phyloP scores from a whole-genome alignment of 1,284 basidiomycete species.

The Austropuccinia psidii region DNA sequence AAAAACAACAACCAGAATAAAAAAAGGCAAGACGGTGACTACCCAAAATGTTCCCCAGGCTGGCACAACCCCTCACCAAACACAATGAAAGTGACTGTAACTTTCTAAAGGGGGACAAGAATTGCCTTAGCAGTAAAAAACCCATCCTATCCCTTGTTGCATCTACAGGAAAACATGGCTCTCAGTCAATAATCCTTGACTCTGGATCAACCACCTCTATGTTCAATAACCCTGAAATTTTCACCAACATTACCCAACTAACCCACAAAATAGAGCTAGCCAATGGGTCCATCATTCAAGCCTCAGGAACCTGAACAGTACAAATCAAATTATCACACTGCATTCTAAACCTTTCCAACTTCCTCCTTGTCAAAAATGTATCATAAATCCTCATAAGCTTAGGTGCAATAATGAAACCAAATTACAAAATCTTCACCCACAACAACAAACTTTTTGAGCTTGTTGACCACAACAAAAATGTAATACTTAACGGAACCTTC shows the following conservation, averaged over 20 bases:
- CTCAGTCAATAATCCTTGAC: too few relatives aligned
- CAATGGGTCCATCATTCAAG: not conserved
- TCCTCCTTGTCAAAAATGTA: not conserved
- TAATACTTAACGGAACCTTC: not conserved
- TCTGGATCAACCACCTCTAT: slow-evolving; percentile 8
- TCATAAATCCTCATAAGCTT: not conserved
- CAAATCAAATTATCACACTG: not conserved
- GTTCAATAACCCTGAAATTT: slow-evolving; percentile 1
- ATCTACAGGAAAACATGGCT: too few relatives aligned
- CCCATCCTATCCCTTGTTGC: too few relatives aligned
- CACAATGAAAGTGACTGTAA: too few relatives aligned
- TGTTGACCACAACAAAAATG: not conserved
- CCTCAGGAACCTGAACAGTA: not conserved
- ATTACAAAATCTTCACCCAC: not conserved
- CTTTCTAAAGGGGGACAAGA: too few relatives aligned
- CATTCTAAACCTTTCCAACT: slow-evolving; percentile 2
- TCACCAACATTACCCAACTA: not conserved
- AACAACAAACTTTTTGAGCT: not conserved
- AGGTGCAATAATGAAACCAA: not conserved
- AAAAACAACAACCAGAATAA: too few relatives aligned
- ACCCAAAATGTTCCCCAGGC: too few relatives aligned
- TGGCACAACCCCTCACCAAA: too few relatives aligned
- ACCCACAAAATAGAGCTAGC: not conserved
- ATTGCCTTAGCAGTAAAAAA: too few relatives aligned
- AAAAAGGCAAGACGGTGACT: too few relatives aligned